phyloP scores from a whole-genome alignment of 768 basidiomycete genomes.

The Tricholoma bakamatsutake region DNA sequence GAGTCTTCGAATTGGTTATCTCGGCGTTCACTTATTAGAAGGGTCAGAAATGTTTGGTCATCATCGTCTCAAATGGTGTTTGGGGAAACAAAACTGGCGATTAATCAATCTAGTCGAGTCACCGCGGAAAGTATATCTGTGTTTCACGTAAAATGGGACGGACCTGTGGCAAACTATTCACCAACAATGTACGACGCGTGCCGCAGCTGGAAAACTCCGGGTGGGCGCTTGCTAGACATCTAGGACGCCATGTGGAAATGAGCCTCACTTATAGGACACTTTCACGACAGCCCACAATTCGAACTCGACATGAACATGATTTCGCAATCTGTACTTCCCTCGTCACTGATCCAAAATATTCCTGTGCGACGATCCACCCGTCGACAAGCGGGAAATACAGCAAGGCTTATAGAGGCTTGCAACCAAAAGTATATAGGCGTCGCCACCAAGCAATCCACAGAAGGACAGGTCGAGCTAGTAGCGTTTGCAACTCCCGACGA shows the following conservation, averaged over 20 bases:
- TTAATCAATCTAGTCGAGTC: too few relatives aligned
- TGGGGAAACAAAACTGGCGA: too few relatives aligned
- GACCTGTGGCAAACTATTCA: too few relatives aligned
- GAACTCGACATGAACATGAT: slow-evolving; percentile 1
- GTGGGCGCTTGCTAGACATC: neutral
- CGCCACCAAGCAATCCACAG: slow-evolving; percentile 1
- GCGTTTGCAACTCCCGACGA: slow-evolving; percentile 11
- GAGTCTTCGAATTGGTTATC: too few relatives aligned
- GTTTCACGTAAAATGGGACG: too few relatives aligned
- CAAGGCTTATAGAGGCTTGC: neutral
- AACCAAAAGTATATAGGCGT: slow-evolving; percentile 4
- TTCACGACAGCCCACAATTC: neutral
- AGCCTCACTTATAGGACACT: neutral
- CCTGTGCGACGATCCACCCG: slow-evolving; percentile 5
- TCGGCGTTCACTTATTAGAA: too few relatives aligned
- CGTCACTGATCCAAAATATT: neutral
- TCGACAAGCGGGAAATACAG: slow-evolving; percentile 9
- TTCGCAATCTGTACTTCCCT: slow-evolving; percentile 7
- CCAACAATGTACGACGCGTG: too few relatives aligned
- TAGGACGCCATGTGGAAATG: neutral
- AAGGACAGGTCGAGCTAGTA: slow-evolving; percentile 4
- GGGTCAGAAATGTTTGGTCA: too few relatives aligned
- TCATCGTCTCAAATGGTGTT: too few relatives aligned
- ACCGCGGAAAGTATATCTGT: too few relatives aligned
- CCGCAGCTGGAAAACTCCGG: neutral